Conservation (phyloP, 768 basidiomycete species). For the Phylloporus arenicola region DNA sequence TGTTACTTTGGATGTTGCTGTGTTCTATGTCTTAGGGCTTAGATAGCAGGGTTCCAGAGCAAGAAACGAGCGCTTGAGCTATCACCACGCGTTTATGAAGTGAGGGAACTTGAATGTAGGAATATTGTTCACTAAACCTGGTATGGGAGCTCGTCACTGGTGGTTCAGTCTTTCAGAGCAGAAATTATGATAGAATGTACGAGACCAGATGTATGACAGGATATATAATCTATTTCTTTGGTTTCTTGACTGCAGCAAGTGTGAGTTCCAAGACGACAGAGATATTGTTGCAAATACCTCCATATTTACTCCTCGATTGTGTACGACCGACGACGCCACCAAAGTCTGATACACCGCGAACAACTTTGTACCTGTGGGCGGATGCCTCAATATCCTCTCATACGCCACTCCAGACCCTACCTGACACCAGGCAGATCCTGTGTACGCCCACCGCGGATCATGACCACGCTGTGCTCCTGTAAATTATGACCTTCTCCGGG, state of each 20-base stretch:
- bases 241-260: constrained; percentile 68
- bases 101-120: no score
- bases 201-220: neutral
- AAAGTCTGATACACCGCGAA: constrained; percentile 89
- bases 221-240: constrained; percentile 52
- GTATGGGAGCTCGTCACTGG: no score
- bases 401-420: constrained; percentile 41
- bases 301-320: constrained; percentile 86
- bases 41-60: no score
- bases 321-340: constrained; percentile 82
- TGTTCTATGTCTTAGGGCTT: no score
- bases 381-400: constrained; percentile 1
- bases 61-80: no score
- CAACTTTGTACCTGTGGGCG: constrained; percentile 78
- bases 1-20: no score
- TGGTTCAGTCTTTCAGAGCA: neutral
- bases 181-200: constrained; percentile 1
- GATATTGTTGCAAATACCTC: constrained; percentile 48
- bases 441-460: constrained; percentile 91
- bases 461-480: constrained; percentile 94
- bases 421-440: constrained; percentile 98
- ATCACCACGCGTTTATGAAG: no score
- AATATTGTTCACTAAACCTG: no score
- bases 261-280: constrained; percentile 3
- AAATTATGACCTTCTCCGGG: constrained; percentile 97